Evolutionary conservation across 306 rosid genomes (phyloP), one percentile per base, ranked within the genome.

Genomic region (Benincasa hispida): DNA sequence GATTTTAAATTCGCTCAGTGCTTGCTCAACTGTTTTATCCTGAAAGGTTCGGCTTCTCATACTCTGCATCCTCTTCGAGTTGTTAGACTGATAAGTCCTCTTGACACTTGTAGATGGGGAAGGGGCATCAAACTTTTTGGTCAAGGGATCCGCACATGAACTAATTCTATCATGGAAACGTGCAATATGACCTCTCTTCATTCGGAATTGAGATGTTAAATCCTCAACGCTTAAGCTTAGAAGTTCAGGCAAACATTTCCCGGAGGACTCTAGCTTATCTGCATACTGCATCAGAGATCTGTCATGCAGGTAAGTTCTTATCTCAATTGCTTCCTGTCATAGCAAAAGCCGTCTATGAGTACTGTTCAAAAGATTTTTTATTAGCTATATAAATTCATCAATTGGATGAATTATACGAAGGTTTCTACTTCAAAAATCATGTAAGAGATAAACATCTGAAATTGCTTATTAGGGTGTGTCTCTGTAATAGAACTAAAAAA

Each of bases 181-280:
- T 1, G 96, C 96, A n/a, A 91, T 69, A 72, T 93, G 98, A 57
- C 93, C 96, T 82, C 98, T 84, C 80, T 91, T 93, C 96, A 93
- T 91, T 47, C 77, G 85, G 60, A 91, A 88, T 53, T 85, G 89
- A 12, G 87, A 58, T 61, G 79, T 62, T 41, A 88, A 92, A 83
- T 85, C 89, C 4, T 34, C 76, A 2, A 81, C 56, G 37, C 84
- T 87, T 58, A 87, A 41, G 81, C 76, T 83, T 19, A 90, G 83
- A 80, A 91, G 82, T 82, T 90, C 94, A 10, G 84, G 77, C 41
- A 91, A 81, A 77, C 69, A 41, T 83, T 82, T 85, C 39, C 83
- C 85, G 27, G 88, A 75, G 27, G 77, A 77, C 80, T 91, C 98
- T 45, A 91, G 78, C 83, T 81, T 88, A 41, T 91, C 87, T 57